Conservation (phyloP, 805 yeast genomes). For the Nakazawaea molendinolei region DNA sequence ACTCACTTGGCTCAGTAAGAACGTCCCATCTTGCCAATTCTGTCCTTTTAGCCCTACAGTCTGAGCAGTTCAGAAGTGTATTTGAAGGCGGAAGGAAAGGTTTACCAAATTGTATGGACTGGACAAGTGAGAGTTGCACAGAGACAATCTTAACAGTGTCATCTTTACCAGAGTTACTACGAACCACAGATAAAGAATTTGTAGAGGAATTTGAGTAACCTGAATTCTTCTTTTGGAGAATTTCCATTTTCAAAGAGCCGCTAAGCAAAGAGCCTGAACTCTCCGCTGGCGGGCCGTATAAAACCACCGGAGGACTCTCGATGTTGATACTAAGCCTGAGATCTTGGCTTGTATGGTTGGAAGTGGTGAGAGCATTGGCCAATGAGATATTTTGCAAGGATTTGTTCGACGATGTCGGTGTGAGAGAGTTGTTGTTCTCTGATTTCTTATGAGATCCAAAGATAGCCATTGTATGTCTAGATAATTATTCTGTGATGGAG, state of each 20-base stretch:
- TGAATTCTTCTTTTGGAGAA: slow-evolving; percentile 23
- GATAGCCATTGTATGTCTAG: slow-evolving; percentile 6
- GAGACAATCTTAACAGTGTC: slow-evolving; percentile 45
- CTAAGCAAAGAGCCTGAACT: slow-evolving; percentile 82
- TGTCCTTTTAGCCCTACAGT: slow-evolving; percentile 48
- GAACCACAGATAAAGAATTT: neutral
- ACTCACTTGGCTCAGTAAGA: slow-evolving; percentile 47
- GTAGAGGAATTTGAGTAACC: neutral
- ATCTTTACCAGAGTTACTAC: too few species aligned
- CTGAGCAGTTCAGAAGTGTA: slow-evolving; percentile 44
- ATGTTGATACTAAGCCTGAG: slow-evolving; percentile 47
- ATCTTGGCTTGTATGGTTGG: neutral
- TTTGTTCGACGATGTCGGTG: slow-evolving; percentile 11
- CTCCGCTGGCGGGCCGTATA: slow-evolving; percentile 74
- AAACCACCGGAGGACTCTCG: slow-evolving; percentile 87
- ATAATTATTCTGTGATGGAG: too few species aligned
- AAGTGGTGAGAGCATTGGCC: neutral
- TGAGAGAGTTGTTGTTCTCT: neutral
- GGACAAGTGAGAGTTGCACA: slow-evolving; percentile 65
- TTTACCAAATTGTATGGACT: slow-evolving; percentile 55
- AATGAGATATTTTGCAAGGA: slow-evolving; percentile 8
- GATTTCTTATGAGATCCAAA: slow-evolving; percentile 7
- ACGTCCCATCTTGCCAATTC: slow-evolving; percentile 88
- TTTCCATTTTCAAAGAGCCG: slow-evolving; percentile 64
- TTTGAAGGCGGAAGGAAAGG: slow-evolving; percentile 58